Percentiles rank a stretch among this genome's conserved stretches.
Conservation (phyloP, 352 stramenopile genomes). For the Globisporangium ultimum region DNA sequence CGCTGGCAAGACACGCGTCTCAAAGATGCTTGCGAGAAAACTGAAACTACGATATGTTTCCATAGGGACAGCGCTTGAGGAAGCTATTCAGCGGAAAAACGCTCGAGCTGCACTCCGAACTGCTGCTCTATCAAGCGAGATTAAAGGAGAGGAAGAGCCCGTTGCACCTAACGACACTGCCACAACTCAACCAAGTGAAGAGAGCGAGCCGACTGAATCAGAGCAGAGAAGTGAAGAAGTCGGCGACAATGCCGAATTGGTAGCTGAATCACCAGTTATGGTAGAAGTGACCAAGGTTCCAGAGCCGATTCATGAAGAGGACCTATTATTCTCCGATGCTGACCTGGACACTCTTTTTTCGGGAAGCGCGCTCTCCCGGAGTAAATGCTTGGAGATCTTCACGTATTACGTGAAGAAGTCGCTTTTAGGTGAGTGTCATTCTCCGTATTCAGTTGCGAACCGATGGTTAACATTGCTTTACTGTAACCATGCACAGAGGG, state of each 20-base stretch:
- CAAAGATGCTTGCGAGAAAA: conserved; percentile 35
- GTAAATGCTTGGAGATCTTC: conserved; percentile 31
- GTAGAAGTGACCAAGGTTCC: background rate
- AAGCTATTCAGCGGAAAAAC: conserved; percentile 29
- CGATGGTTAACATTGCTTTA: background rate
- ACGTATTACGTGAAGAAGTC: conserved; percentile 31
- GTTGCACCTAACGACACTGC: conserved; percentile 4
- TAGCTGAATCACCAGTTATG: conserved; percentile 7
- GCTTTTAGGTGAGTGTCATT: conserved; percentile 28
- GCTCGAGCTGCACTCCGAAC: background rate
- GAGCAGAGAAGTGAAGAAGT: background rate
- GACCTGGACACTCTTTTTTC: conserved; percentile 32
- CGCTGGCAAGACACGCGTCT: conserved; percentile 52
- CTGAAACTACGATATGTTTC: conserved; percentile 53
- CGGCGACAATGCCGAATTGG: background rate
- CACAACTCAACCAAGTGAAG: background rate
- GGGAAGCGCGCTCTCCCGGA: conserved; percentile 24
- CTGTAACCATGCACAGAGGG: conserved; percentile 21
- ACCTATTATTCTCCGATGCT: conserved; percentile 32
- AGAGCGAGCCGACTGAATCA: background rate
- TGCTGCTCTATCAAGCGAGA: background rate
- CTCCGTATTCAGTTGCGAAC: background rate
- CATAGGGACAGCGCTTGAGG: conserved; percentile 32
- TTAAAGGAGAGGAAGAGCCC: background rate
- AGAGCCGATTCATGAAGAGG: conserved; percentile 15